Base-by-base conservation (phyloP, 148 eudicot genomes). In the Camellia japonica region DNA sequence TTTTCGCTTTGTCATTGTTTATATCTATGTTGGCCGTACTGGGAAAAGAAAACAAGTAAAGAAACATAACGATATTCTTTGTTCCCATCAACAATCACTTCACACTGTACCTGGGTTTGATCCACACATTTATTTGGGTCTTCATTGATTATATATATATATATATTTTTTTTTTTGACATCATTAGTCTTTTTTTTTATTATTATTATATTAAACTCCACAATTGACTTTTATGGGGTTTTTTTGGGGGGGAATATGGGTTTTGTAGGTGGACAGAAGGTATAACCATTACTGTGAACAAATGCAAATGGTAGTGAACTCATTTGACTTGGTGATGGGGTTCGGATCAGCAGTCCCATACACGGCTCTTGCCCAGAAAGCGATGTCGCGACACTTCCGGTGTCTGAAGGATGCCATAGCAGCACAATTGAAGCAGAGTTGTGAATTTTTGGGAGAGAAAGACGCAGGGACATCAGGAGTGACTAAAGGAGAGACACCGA, bases 231-330 rank as follows among this genome's bases (percentile, higher is more conserved):
- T 30, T 30, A 30, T 30, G 38, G 38, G 38, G 38, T 30, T 30
- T 30, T 30, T 30, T 30, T 1, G 38, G 38, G 38, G 38, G 38
- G 38, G 38, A 30, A 30, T 30, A 30, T 30, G 38, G 38, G 38
- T 30, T 30, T 1, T 80, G 42, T 79, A 95, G 98, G 98, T 95
- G 78, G 98, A 89, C 75, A 83, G 92, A 79, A 95, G 98, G 80
- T 93, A 95, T 87, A 90, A 84, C 85, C 94, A 93, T 52, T 95
- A 95, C 74, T 93, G 97, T 59, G 93, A 91, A 80, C 97, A 95
- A 87, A 95, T 95, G 96, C 98, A 95, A 73, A 93, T 90, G 94
- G 98, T 95, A 63, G 97, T 95, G 74, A 95, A 93, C 85, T 93
- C 97, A 42, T 93, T 91, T 62, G 97, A 95, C 81, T 51, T 91